These are phyloP conservation scores for Wickerhamomyces subpelliculosus DNA, from an alignment of 805 yeast genomes.

Conservation along the genomic window DNA sequence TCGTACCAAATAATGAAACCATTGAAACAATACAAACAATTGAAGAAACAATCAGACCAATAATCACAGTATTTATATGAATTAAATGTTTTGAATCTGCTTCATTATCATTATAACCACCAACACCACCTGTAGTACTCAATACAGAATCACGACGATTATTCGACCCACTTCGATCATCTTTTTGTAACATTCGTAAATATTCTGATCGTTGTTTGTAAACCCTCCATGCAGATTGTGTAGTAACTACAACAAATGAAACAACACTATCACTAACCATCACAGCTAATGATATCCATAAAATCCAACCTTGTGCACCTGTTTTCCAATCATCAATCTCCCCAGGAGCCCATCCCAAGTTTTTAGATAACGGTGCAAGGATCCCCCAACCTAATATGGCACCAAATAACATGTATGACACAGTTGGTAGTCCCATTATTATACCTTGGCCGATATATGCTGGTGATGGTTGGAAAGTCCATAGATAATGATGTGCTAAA, in stretches of 20 bases:
- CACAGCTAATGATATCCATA: conserved; percentile 88
- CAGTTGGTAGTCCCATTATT: conserved; percentile 93
- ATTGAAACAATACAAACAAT: conserved; percentile 61
- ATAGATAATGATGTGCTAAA: conserved; percentile 58
- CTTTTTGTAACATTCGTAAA: background rate
- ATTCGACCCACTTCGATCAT: background rate
- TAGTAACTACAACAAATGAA: conserved; percentile 59
- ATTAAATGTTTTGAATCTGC: conserved; percentile 41
- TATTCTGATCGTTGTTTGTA: conserved; percentile 1
- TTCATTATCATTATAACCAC: conserved; percentile 5
- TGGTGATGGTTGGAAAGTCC: conserved; percentile 94
- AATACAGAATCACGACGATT: background rate
- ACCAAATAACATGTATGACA: conserved; percentile 85
- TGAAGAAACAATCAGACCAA: conserved; percentile 63
- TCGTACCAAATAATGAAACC: conserved; percentile 56
- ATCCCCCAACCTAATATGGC: conserved; percentile 88
- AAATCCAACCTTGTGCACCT: conserved; percentile 96
- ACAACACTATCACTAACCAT: conserved; percentile 91
- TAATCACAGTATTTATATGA: conserved; percentile 36
- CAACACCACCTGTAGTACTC: background rate
- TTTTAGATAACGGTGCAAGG: conserved; percentile 72
- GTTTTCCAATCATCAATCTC: conserved; percentile 86
- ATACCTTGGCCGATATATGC: conserved; percentile 97
- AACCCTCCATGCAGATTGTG: conserved; percentile 31
- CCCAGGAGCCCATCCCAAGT: conserved; percentile 82